These are phyloP conservation scores for Babesia ovata DNA, from an alignment of 169 alveolate genomes.

Conservation along the genomic window DNA sequence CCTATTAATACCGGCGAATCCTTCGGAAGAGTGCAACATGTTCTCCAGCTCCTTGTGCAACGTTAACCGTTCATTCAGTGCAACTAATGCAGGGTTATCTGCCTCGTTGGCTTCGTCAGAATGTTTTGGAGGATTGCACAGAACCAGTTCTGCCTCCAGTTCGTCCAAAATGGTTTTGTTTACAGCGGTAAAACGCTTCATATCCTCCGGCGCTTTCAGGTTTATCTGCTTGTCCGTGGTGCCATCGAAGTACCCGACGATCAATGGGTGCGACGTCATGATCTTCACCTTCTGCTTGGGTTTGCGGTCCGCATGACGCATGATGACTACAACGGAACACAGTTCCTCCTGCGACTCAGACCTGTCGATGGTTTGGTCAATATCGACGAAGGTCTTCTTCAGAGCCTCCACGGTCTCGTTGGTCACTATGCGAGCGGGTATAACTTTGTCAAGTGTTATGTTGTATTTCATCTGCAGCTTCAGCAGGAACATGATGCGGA, in stretches of 20 bases:
- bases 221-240: slow-evolving; percentile 82
- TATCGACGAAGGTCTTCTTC: slow-evolving; percentile 71
- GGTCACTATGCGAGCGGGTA: slow-evolving; percentile 68
- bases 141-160: slow-evolving; percentile 21
- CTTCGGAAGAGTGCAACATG: slow-evolving; percentile 90
- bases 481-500: slow-evolving; percentile 76
- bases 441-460: slow-evolving; percentile 68
- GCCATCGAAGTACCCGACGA: slow-evolving; percentile 80
- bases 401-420: slow-evolving; percentile 70
- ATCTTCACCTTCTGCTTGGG: slow-evolving; percentile 97
- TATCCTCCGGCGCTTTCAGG: slow-evolving; percentile 92
- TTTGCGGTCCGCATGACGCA: slow-evolving; percentile 97
- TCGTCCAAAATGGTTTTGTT: slow-evolving; percentile 71
- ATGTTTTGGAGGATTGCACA: not conserved
- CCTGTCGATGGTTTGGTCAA: slow-evolving; percentile 48
- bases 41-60: slow-evolving; percentile 79
- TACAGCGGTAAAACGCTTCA: slow-evolving; percentile 71
- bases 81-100: not conserved
- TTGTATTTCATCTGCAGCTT: slow-evolving; percentile 73
- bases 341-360: slow-evolving; percentile 86
- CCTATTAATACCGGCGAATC: slow-evolving; percentile 94
- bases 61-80: slow-evolving; percentile 51
- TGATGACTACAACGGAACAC: slow-evolving; percentile 93
- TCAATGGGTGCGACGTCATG: slow-evolving; percentile 80
- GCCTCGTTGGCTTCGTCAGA: slow-evolving; percentile 17